phyloP scores from a whole-genome alignment of 2,329 filamentous ascomycete genomes.

The Trichothecium sympodiale region DNA sequence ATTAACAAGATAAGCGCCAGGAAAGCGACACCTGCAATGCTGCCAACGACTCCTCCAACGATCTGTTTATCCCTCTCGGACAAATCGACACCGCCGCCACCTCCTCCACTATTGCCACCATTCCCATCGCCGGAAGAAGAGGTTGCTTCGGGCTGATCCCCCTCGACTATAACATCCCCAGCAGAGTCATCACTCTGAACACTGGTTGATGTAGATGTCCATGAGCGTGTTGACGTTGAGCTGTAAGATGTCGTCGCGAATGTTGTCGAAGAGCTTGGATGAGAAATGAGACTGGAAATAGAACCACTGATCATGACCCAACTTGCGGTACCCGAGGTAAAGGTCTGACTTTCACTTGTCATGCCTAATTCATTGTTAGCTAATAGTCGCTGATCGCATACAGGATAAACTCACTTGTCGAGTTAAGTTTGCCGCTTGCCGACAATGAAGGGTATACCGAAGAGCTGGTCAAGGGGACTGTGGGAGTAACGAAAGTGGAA shows the following conservation, averaged over 20 bases:
- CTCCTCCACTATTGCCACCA: constrained; percentile 10
- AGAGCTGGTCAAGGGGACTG: no score
- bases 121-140: constrained; percentile 4
- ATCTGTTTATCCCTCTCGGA: constrained; percentile 26
- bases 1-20: constrained; percentile 42
- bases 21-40: constrained; percentile 46
- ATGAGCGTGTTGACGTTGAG: constrained; percentile 1
- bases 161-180: not conserved
- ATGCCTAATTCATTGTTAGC: no score
- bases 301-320: no score
- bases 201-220: constrained; percentile 1
- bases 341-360: no score
- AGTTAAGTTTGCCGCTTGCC: no score
- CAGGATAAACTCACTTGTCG: no score
- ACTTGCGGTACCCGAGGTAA: no score
- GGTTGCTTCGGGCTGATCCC: not conserved
- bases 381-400: no score
- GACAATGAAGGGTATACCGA: no score
- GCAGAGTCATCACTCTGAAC: not conserved
- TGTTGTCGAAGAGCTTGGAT: not conserved
- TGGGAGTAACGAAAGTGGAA: no score
- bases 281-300: not conserved
- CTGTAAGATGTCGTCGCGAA: not conserved
- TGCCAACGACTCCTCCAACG: constrained; percentile 46
- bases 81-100: constrained; percentile 12